Evolutionary conservation across 495 filamentous ascomycete species (phyloP), one percentile per base, ranked within the genome.

Genomic region (Podospora comata): DNA sequence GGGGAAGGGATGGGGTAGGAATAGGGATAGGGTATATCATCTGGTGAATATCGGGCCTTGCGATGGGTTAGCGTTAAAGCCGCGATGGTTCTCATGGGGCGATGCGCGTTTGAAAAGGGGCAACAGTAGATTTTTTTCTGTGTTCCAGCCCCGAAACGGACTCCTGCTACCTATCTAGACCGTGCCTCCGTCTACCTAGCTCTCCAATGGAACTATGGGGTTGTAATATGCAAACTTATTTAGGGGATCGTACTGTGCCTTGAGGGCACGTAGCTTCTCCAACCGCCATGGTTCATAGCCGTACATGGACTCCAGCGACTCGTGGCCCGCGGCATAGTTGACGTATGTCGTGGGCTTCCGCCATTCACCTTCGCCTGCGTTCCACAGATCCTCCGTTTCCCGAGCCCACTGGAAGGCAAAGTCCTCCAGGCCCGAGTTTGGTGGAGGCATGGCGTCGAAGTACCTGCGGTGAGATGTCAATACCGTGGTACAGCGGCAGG

Each of bases 181-280:
- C 30, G 7, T 32, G 7, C 30, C 7, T 32, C 7, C 30, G 4
- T 32, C 30, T 32, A 32, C 30, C 30, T 32, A 32, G 30, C 30
- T 32, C 30, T 32, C 30, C 30, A 32, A 32, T 7, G 30, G 30
- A 4, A 32, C 30, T 4, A 32, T 32, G 30, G 30, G 30, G 30
- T 32, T 32, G 30, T 32, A 32, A 32, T 32, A 87, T 30, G 78
- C 79, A 67, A 88, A 88, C 44, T 70, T 72, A n/a, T 77, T 76
- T 0, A 76, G 6, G 0, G 87, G 86, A 69, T 89, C 87, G 67
- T 85, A 87, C 73, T 80, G 79, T n/a, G 70, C 68, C 80, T 89
- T 88, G 74, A 88, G 71, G 0, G 53, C 65, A 34, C 65, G 64
- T 65, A 88, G 74, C n/a, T 76, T 76, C 48, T 80, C 32, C 68